A percentile compares a stretch with the other conserved stretches of the same genome.
phyloP scores from a whole-genome alignment of 2,329 filamentous ascomycete species.

The Penicillium italicum region DNA sequence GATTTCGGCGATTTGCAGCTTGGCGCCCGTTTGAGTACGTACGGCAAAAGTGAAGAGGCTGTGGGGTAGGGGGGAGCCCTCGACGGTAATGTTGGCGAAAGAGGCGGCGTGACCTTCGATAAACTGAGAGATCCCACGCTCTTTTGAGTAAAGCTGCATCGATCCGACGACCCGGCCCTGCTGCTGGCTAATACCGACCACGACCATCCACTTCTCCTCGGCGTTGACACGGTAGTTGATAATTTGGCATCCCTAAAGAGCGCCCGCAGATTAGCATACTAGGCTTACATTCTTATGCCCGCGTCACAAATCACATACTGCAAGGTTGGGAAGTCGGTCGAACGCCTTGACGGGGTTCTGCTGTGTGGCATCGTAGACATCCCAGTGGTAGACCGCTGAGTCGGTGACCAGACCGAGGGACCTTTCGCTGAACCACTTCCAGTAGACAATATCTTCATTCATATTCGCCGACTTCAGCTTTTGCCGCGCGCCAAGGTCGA shows the following conservation, averaged over 20 bases:
- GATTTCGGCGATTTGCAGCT: slow-evolving; percentile 96
- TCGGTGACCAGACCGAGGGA: slow-evolving; percentile 88
- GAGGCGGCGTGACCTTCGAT: slow-evolving; percentile 97
- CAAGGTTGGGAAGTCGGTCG: slow-evolving; percentile 86
- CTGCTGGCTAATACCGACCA: slow-evolving; percentile 92
- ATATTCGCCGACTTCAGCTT: slow-evolving; percentile 97
- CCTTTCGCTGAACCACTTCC: slow-evolving; percentile 96
- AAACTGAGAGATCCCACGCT: slow-evolving; percentile 93
- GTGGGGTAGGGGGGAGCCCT: slow-evolving; percentile 83
- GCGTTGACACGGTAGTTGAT: slow-evolving; percentile 98
- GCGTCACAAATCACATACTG: slow-evolving; percentile 54
- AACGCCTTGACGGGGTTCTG: slow-evolving; percentile 83
- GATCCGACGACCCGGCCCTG: slow-evolving; percentile 90
- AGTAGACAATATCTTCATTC: slow-evolving; percentile 96
- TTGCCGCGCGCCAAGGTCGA: slow-evolving; percentile 86
- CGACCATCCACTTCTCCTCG: slow-evolving; percentile 97
- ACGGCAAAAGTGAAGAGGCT: slow-evolving; percentile 98
- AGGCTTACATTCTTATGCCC: neutral
- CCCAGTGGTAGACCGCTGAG: slow-evolving; percentile 92
- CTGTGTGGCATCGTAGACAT: slow-evolving; percentile 83
- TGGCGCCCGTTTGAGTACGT: slow-evolving; percentile 80
- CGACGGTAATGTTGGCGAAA: slow-evolving; percentile 83
- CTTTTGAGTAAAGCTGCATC: slow-evolving; percentile 96
- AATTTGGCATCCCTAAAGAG: slow-evolving; percentile 80
- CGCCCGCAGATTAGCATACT: slow-evolving; percentile 2